These are phyloP conservation scores for Cymbidium sinense DNA, from an alignment of 106 monocot genomes.

Conservation along the genomic window DNA sequence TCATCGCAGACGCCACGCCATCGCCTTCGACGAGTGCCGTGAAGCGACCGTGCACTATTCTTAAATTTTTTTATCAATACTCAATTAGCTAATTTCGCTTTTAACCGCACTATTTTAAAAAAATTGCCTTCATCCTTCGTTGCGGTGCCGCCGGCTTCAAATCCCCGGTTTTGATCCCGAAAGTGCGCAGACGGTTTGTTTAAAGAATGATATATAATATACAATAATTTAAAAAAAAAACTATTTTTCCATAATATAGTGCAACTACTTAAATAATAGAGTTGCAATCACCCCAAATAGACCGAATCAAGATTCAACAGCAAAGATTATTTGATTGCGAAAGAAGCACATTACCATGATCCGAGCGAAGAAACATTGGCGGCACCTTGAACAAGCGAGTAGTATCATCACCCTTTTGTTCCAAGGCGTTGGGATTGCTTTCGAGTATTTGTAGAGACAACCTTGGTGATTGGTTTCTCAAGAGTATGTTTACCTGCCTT, in stretches of 20 bases:
- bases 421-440: conserved; percentile 25
- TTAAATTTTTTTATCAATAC: no score
- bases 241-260: no score
- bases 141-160: conserved; percentile 21
- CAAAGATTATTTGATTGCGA: neutral
- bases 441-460: conserved; percentile 25
- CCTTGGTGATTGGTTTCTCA: conserved; percentile 69
- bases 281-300: no score
- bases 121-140: conserved; percentile 17
- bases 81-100: no score
- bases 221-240: no score
- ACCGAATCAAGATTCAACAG: neutral
- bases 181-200: conserved; percentile 2
- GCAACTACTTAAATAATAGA: no score
- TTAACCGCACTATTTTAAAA: no score
- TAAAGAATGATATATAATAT: neutral
- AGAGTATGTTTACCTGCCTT: conserved; percentile 87
- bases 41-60: no score
- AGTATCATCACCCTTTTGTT: conserved; percentile 22
- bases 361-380: conserved; percentile 94
- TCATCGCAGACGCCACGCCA: no score
- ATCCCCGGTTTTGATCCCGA: conserved; percentile 59
- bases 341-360: conserved; percentile 59
- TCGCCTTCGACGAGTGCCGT: no score
- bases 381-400: conserved; percentile 72